These are phyloP conservation scores for Phellopilus nigrolimitatus DNA, from an alignment of 1,284 basidiomycete genomes.

Conservation along the genomic window DNA sequence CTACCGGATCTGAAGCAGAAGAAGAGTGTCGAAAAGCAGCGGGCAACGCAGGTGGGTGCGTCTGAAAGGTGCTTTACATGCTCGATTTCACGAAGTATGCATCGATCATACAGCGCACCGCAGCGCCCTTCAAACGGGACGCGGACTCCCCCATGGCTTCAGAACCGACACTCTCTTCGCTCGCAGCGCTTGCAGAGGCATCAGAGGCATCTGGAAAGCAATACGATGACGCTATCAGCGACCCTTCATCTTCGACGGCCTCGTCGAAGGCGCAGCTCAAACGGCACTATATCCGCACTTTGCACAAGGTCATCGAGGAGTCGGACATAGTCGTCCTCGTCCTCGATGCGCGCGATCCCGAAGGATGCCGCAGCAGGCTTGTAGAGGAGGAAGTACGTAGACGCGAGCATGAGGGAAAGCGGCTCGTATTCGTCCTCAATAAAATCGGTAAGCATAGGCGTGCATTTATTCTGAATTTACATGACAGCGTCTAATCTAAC, in stretches of 20 bases:
- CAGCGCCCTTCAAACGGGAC: constrained; percentile 31
- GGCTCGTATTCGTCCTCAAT: constrained; percentile 85
- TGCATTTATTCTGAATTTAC: constrained; percentile 15
- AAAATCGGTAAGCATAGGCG: constrained; percentile 71
- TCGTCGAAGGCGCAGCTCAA: constrained; percentile 54
- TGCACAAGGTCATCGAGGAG: constrained; percentile 92
- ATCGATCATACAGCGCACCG: constrained; percentile 22
- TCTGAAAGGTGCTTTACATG: constrained; percentile 16
- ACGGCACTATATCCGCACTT: constrained; percentile 64
- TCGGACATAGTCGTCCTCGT: constrained; percentile 88
- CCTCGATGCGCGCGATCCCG: constrained; percentile 88
- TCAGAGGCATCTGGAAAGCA: constrained; percentile 29
- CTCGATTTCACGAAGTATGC: background rate
- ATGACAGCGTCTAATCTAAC: background rate
- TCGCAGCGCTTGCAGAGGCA: constrained; percentile 43
- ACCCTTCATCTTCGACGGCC: constrained; percentile 28
- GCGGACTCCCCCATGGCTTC: constrained; percentile 66
- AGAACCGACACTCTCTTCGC: constrained; percentile 61
- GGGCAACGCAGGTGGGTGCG: constrained; percentile 40
- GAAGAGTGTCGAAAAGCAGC: constrained; percentile 32
- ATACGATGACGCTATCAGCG: constrained; percentile 26
- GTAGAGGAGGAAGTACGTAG: constrained; percentile 89
- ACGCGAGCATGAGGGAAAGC: constrained; percentile 82
- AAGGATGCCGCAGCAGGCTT: constrained; percentile 80
- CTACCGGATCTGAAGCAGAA: constrained; percentile 57